Percentiles rank a stretch among this genome's conserved stretches.
Evolutionary conservation across 495 filamentous ascomycete species (phyloP).

Genomic region (Parmelia sp.): DNA sequence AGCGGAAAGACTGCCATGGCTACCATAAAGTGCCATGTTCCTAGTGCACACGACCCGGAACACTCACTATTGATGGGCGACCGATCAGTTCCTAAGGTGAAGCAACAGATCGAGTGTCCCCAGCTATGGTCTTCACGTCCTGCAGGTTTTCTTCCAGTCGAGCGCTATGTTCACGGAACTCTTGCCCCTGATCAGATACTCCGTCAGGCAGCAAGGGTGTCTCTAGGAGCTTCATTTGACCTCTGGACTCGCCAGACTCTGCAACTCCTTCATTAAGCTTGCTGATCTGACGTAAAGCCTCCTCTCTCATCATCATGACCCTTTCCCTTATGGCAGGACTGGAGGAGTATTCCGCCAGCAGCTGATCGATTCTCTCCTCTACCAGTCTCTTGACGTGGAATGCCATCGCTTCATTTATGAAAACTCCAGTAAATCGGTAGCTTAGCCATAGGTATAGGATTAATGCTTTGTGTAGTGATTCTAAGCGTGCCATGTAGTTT

Average conservation of each 20-base stretch:
- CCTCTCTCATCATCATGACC: conserved; percentile 20
- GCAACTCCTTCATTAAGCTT: conserved; percentile 9
- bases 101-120: neutral
- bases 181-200: neutral
- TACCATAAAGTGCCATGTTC: neutral
- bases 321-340: conserved; percentile 40
- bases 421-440: conserved; percentile 66
- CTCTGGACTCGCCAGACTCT: conserved; percentile 4
- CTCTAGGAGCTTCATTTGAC: conserved; percentile 4
- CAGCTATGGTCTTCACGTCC: neutral
- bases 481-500: conserved; percentile 57
- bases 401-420: conserved; percentile 68
- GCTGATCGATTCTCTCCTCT: conserved; percentile 67
- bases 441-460: conserved; percentile 85
- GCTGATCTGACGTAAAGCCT: conserved; percentile 20
- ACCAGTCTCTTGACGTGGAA: conserved; percentile 73
- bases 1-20: too few species aligned
- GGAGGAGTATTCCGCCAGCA: conserved; percentile 51
- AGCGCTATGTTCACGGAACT: neutral
- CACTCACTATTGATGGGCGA: neutral
- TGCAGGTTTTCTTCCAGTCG: neutral
- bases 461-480: conserved; percentile 71
- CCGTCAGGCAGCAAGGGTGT: neutral
- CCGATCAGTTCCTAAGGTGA: neutral
- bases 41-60: neutral